Percentiles rank a stretch among this genome's conserved stretches.
Conservation (phyloP, 1,284 basidiomycete species). For the Tilletia indica region DNA sequence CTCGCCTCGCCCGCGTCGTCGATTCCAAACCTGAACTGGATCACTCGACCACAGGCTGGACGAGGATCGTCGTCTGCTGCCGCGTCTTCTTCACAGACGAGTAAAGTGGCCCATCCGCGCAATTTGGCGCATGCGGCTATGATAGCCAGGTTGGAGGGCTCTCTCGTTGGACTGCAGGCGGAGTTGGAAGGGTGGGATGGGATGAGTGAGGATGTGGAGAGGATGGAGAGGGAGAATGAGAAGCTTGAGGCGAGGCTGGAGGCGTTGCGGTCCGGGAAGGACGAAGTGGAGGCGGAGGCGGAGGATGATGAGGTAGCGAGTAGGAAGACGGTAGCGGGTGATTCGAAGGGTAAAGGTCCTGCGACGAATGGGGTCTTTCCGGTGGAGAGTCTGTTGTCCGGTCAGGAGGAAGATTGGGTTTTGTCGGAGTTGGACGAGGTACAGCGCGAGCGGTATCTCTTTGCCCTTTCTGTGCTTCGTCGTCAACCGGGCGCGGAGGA, state of each 20-base stretch:
- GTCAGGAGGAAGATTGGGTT: constrained; percentile 3
- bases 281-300: background rate
- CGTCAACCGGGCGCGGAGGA: background rate
- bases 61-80: background rate
- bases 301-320: background rate
- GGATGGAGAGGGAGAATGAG: constrained; percentile 1
- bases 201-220: constrained; percentile 15
- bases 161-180: background rate
- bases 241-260: background rate
- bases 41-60: background rate
- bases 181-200: constrained; percentile 21
- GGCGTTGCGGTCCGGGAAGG: background rate
- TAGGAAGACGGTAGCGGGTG: background rate
- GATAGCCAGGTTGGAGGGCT: background rate
- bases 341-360: background rate
- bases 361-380: background rate
- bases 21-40: constrained; percentile 4
- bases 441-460: background rate
- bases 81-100: background rate
- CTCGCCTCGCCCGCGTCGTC: background rate
- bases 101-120: constrained; percentile 1
- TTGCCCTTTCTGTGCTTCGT: constrained; percentile 5
- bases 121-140: background rate
- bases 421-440: background rate
- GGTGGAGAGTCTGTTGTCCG: background rate